These are phyloP conservation scores for Metarhizium sp. DNA, from an alignment of 2,329 filamentous ascomycete species.

Conservation along the genomic window DNA sequence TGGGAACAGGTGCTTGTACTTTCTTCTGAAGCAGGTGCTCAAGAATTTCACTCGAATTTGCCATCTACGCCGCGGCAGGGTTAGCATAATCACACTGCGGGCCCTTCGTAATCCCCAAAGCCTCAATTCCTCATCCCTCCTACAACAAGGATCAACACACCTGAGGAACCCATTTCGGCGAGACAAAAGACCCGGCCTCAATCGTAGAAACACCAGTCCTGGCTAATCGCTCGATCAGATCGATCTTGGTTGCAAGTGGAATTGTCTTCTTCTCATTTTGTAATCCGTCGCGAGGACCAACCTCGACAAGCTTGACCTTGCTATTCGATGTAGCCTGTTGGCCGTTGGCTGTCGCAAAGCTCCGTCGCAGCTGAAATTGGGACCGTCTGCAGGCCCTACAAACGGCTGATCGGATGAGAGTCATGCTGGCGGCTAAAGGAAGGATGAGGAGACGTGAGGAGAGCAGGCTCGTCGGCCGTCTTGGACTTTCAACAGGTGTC, in stretches of 20 bases:
- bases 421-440: slow-evolving; percentile 17
- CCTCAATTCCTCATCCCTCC: not conserved
- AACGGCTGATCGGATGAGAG: slow-evolving; percentile 24
- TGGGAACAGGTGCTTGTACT: slow-evolving; percentile 41
- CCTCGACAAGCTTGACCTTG: slow-evolving; percentile 62
- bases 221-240: slow-evolving; percentile 61
- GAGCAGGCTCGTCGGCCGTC: not conserved
- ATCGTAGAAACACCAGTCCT: slow-evolving; percentile 62
- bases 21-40: slow-evolving; percentile 53
- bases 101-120: not conserved
- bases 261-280: slow-evolving; percentile 74
- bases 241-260: slow-evolving; percentile 62
- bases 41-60: slow-evolving; percentile 66
- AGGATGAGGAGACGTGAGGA: not conserved
- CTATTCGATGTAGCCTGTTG: slow-evolving; percentile 25
- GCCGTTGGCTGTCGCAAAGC: slow-evolving; percentile 30
- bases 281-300: slow-evolving; percentile 76
- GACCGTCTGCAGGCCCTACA: slow-evolving; percentile 30
- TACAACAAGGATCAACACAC: slow-evolving; percentile 26
- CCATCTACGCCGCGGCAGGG: slow-evolving; percentile 49
- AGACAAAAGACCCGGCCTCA: slow-evolving; percentile 74
- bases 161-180: slow-evolving; percentile 79
- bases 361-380: slow-evolving; percentile 20
- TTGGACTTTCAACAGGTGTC: slow-evolving; percentile 5
- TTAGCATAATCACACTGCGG: not conserved